Percentiles rank a stretch among this genome's conserved stretches.
These are phyloP conservation scores for Umbelopsis sp. DNA, from an alignment of 371 early-diverging fungal species.

Conservation along the genomic window DNA sequence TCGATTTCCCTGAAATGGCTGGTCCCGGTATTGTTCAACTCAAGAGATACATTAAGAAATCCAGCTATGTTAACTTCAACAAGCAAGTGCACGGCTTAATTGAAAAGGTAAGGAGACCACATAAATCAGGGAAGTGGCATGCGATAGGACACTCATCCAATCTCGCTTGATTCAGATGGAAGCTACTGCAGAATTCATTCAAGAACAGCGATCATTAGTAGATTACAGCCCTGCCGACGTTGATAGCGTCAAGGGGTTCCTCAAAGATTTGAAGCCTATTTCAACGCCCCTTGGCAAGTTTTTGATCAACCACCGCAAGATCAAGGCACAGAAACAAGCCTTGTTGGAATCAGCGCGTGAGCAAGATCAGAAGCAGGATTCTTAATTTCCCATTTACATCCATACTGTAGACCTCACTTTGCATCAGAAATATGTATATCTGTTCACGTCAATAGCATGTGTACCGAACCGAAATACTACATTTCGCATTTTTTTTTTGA, in stretches of 20 bases:
- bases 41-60: conserved; percentile 64
- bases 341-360: conserved; percentile 36
- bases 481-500: too few relatives aligned
- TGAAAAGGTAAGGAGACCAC: conserved; percentile 62
- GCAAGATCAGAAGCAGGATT: conserved; percentile 14
- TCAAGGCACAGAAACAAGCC: conserved; percentile 51
- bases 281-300: conserved; percentile 55
- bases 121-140: background rate
- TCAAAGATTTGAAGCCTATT: conserved; percentile 37
- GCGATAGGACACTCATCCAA: background rate
- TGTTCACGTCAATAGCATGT: too few relatives aligned
- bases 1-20: conserved; percentile 89
- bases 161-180: conserved; percentile 48
- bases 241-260: conserved; percentile 51
- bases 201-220: conserved; percentile 61
- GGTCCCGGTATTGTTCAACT: conserved; percentile 74
- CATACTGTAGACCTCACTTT: too few relatives aligned
- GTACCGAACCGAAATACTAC: too few relatives aligned
- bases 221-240: conserved; percentile 73
- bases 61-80: conserved; percentile 67
- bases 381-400: background rate
- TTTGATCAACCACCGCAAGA: conserved; percentile 42
- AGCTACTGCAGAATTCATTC: conserved; percentile 68
- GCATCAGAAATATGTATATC: too few relatives aligned
- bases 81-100: conserved; percentile 76